Base-by-base conservation (phyloP, 2,329 filamentous ascomycete genomes). In the Penicillium nordicum region DNA sequence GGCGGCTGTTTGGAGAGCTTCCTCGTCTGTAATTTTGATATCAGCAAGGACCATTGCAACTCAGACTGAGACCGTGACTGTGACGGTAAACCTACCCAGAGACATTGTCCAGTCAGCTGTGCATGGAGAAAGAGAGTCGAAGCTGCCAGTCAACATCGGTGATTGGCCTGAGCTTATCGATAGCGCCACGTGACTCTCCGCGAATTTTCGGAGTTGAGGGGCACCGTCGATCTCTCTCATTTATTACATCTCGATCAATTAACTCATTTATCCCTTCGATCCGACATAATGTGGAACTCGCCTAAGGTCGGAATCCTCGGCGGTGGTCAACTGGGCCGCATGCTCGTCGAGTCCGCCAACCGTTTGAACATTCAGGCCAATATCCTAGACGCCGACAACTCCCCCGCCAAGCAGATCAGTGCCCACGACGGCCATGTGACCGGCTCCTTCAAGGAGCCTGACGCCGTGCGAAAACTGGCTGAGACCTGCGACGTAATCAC, bases 331-430 rank as follows among this genome's bases (percentile, higher is more conserved):
- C 83, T 99, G 40, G 94, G 93, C 58, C 89, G 90, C 63, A 97
- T 97, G 94, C 84, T 97, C 21, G 88, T 89, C 62, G 91, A 97
- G 78, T 87, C 89, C n/a, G 92, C 92, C 34, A 86, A 87, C 69
- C 78, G 83, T 63, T 83, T 96, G 56, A 91, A 90, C 66, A 85
- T 95, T 63, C 83, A 88, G 63, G 83, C 94, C 63, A 89, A 87
- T 57, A 82, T 96, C 40, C 83, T 96, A 45, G 93, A 97, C 72
- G 85, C 83, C 42, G 85, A 85, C 55, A 84, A 86, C 63, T 85
- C 88, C 41, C 90, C 92, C 14, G 90, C 92, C 57, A 94, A 93
- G 76, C 90, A 96, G 77, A 87, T 94, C 69, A 92, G 88, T 74
- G 83, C 85, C 63, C 89, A 88, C 72, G 76, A 81, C 63, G 80